Evolutionary conservation across 1,284 basidiomycete genomes (phyloP).

Genomic region (Malassezia slooffiae): DNA sequence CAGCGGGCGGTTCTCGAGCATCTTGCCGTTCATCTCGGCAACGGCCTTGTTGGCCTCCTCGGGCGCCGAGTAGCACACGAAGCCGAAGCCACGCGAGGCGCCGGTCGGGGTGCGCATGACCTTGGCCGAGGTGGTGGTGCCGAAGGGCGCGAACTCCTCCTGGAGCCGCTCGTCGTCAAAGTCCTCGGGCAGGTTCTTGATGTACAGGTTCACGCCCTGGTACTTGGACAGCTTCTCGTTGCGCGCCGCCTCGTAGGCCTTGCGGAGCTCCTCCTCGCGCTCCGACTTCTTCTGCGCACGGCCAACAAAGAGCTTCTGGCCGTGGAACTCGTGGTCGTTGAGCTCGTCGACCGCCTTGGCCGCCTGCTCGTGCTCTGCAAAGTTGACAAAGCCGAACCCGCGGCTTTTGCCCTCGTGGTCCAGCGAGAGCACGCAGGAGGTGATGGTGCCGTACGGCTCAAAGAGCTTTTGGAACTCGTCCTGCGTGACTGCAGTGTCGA

Average conservation of each 20-base stretch:
- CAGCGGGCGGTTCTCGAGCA: slow-evolving; percentile 95
- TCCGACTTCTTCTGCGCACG: slow-evolving; percentile 98
- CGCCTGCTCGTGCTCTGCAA: slow-evolving; percentile 80
- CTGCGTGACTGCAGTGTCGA: slow-evolving; percentile 72
- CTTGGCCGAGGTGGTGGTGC: slow-evolving; percentile 94
- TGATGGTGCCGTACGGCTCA: slow-evolving; percentile 67
- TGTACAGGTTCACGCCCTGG: slow-evolving; percentile 97
- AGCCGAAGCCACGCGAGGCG: slow-evolving; percentile 89
- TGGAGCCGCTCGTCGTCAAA: slow-evolving; percentile 47
- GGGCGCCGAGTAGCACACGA: slow-evolving; percentile 96
- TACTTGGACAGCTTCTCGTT: slow-evolving; percentile 97
- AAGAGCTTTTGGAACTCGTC: slow-evolving; percentile 83
- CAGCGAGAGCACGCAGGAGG: slow-evolving; percentile 70
- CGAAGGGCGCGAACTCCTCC: slow-evolving; percentile 82
- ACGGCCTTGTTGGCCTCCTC: slow-evolving; percentile 99
- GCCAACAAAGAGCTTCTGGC: slow-evolving; percentile 86
- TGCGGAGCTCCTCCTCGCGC: slow-evolving; percentile 91
- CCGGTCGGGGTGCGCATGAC: slow-evolving; percentile 82
- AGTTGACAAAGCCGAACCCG: slow-evolving; percentile 99
- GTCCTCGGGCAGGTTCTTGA: slow-evolving; percentile 67
- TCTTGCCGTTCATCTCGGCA: slow-evolving; percentile 99
- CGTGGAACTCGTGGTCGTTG: slow-evolving; percentile 74
- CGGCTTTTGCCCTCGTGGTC: slow-evolving; percentile 73
- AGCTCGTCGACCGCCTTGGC: slow-evolving; percentile 78
- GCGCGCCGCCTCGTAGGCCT: slow-evolving; percentile 83